Percentiles rank a stretch among this genome's conserved stretches.
Conservation (phyloP, 768 basidiomycete genomes). For the Leucocoprinus birnbaumii region DNA sequence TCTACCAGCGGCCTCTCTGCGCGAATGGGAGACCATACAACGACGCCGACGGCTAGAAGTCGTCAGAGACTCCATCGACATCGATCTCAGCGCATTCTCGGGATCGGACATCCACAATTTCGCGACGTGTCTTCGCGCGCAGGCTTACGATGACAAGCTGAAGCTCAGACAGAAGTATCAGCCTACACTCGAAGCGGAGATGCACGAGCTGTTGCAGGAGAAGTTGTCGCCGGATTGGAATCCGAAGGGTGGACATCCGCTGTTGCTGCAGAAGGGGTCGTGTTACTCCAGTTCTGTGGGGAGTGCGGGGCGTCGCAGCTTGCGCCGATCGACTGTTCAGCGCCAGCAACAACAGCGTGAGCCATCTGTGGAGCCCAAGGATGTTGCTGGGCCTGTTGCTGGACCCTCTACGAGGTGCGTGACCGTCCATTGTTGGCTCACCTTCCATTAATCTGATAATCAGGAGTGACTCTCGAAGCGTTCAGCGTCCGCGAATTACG, state of each 20-base stretch:
- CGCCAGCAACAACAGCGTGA: too few species aligned
- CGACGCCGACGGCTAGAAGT: constrained; percentile 22
- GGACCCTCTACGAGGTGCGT: too few species aligned
- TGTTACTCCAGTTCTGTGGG: constrained; percentile 13
- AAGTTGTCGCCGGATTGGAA: background rate
- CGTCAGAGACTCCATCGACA: constrained; percentile 30
- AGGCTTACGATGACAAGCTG: constrained; percentile 46
- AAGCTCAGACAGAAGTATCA: constrained; percentile 9
- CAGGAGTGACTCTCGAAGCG: too few species aligned
- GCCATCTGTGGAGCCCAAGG: too few species aligned
- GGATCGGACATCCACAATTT: constrained; percentile 42
- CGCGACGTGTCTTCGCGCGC: constrained; percentile 37
- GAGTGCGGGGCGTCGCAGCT: background rate
- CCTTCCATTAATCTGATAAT: too few species aligned
- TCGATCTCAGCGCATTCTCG: constrained; percentile 29
- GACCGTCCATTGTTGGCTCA: too few species aligned
- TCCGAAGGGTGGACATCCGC: constrained; percentile 4
- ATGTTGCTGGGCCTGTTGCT: too few species aligned
- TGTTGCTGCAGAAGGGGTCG: constrained; percentile 4
- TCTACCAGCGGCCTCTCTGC: constrained; percentile 16
- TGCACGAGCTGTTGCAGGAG: constrained; percentile 18
- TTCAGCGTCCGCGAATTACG: background rate
- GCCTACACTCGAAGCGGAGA: constrained; percentile 17
- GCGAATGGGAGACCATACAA: constrained; percentile 32
- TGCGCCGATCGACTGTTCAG: constrained; percentile 4